Evolutionary conservation across 352 stramenopile genomes (phyloP), one percentile per base, ranked within the genome.

Genomic region (Blastocystis sp.): DNA sequence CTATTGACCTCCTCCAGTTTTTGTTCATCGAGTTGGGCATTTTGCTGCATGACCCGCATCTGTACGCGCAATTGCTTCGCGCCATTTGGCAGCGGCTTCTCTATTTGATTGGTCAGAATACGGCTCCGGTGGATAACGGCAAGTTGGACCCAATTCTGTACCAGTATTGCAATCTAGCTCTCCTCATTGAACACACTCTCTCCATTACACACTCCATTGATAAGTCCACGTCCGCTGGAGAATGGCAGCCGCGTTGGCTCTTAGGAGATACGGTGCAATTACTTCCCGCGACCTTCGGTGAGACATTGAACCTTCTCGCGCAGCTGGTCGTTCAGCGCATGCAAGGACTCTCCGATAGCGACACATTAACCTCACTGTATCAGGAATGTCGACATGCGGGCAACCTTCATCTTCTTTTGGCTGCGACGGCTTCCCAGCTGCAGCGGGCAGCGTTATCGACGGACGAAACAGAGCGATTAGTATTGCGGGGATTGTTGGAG

Each of bases 31-130:
- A 4, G 57, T 32, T 72, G 36, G 61, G 29, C 18, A 21, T 64
- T 3, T 40, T 27, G 3, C 27, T 81, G 14, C 16, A 59, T 16
- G 44, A 40, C 21, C 48, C 69, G 8, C 9, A 16, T 32, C 36
- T 65, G 1, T 57, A 57, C 40, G 14, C 69, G 4, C 69, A 81
- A 42, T 44, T 81, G 49, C 40, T 81, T 21, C 69, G 69, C 3
- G 69, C 69, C 3, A 61, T 81, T 11, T 48, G 24, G 24, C 69
- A 81, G 34, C 69, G 69, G 18, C 16, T 81, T 9, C 44, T 63
- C 21, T 64, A 63, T 38, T 42, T 81, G 8, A 27, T 81, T 1
- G 27, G n/a, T 3, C 27, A 64, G 16, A n/a, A 42, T 11, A 81
- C 32, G 16, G 27, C 49, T 40, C 69, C 69, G 18, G n/a, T 46